Conservation (phyloP, 495 filamentous ascomycete species). For the Aspergillus diversus region DNA sequence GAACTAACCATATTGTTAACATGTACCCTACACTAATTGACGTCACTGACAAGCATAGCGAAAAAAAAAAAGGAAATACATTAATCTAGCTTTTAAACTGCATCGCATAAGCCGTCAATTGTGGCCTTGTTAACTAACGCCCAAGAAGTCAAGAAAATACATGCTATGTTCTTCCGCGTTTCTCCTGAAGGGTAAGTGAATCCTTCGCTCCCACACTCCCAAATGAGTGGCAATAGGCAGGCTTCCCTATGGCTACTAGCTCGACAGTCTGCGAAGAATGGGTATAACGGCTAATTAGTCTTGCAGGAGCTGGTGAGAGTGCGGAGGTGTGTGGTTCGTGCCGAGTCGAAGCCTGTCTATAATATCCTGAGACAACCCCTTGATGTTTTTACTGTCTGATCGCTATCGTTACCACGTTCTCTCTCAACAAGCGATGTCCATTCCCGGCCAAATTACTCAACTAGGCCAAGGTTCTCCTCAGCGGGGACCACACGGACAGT, state of each 20-base stretch:
- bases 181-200: conserved; percentile 14
- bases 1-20: neutral
- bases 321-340: conserved; percentile 17
- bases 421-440: conserved; percentile 19
- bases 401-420: conserved; percentile 27
- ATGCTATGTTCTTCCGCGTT: conserved; percentile 11
- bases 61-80: conserved; percentile 16
- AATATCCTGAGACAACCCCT: conserved; percentile 20
- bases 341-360: conserved; percentile 24
- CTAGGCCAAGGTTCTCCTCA: conserved; percentile 63
- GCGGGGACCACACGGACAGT: conserved; percentile 76
- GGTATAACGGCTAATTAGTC: conserved; percentile 17
- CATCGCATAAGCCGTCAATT: conserved; percentile 12
- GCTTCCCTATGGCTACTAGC: conserved; percentile 11
- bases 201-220: conserved; percentile 5
- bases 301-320: conserved; percentile 21
- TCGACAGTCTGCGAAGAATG: conserved; percentile 9
- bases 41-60: conserved; percentile 4
- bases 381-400: conserved; percentile 23
- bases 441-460: conserved; percentile 36
- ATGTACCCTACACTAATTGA: neutral
- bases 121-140: conserved; percentile 24
- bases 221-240: conserved; percentile 5
- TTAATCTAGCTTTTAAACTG: conserved; percentile 29
- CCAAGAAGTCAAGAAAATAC: conserved; percentile 18